These are phyloP conservation scores for Aspergillus novofumigatus DNA, from an alignment of 2,329 filamentous ascomycete species.

Conservation along the genomic window DNA sequence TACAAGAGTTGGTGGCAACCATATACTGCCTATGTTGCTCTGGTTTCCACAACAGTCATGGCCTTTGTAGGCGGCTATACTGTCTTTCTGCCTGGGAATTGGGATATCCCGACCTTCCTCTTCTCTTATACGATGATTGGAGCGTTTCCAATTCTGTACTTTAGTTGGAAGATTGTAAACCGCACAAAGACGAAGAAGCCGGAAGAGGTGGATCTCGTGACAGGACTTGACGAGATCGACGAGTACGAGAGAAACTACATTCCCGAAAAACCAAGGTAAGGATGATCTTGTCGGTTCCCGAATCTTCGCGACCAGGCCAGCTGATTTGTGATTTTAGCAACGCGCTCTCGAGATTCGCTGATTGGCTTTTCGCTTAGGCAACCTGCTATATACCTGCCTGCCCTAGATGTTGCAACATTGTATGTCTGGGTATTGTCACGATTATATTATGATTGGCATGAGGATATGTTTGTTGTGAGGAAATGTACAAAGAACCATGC, in stretches of 20 bases:
- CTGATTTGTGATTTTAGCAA: conserved; percentile 17
- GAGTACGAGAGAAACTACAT: conserved; percentile 63
- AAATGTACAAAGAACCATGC: neutral
- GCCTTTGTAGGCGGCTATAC: conserved; percentile 71
- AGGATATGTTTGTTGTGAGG: neutral
- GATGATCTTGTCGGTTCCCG: neutral
- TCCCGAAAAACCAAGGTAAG: conserved; percentile 51
- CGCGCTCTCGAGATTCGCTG: conserved; percentile 14
- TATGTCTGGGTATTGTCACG: neutral
- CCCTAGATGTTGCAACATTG: neutral
- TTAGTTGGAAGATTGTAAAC: conserved; percentile 68
- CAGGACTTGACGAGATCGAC: conserved; percentile 62
- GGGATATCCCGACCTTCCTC: conserved; percentile 66
- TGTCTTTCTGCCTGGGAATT: conserved; percentile 66
- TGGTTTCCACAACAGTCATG: conserved; percentile 64
- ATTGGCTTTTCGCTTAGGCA: conserved; percentile 16
- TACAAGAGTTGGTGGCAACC: conserved; percentile 68
- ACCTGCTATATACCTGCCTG: neutral
- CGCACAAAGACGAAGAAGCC: conserved; percentile 56
- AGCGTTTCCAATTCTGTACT: conserved; percentile 64
- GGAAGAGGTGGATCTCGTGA: conserved; percentile 59
- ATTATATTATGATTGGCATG: neutral
- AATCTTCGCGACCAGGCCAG: conserved; percentile 2
- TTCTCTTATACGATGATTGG: conserved; percentile 75
- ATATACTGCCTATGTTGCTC: conserved; percentile 64